phyloP scores from a whole-genome alignment of 768 basidiomycete species.

The Auriculariales sp. region DNA sequence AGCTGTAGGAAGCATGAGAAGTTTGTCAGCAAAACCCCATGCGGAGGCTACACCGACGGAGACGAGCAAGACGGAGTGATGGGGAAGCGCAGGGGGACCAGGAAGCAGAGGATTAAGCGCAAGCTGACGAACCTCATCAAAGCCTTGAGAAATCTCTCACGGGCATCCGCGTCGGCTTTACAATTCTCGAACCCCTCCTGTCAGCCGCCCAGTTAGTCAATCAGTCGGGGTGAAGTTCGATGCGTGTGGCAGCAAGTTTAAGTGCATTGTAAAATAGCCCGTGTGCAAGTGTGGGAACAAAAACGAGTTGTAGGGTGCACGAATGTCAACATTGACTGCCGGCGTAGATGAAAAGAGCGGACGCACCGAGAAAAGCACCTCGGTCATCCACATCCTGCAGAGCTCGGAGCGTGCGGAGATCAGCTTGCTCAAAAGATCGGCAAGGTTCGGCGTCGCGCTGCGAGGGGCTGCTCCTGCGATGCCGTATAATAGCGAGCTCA shows the following conservation, averaged over 20 bases:
- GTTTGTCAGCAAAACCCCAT: too few relatives aligned
- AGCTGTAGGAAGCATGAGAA: constrained; percentile 24
- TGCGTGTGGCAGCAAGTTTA: neutral
- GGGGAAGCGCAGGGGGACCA: neutral
- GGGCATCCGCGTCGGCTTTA: constrained; percentile 59
- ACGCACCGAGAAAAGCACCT: constrained; percentile 50
- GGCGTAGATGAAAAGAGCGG: too few relatives aligned
- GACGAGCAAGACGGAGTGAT: constrained; percentile 1
- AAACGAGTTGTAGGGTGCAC: neutral
- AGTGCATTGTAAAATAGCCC: neutral
- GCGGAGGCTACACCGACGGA: too few relatives aligned
- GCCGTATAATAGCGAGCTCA: constrained; percentile 60
- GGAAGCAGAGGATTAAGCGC: neutral
- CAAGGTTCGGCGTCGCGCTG: constrained; percentile 69
- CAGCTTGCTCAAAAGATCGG: constrained; percentile 63
- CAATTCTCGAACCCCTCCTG: constrained; percentile 64
- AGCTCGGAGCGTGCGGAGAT: constrained; percentile 40
- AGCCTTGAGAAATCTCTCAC: constrained; percentile 62
- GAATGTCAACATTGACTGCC: neutral
- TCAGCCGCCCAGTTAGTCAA: neutral
- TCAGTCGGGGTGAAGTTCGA: neutral
- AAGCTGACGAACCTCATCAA: constrained; percentile 39
- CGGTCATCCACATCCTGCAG: constrained; percentile 55
- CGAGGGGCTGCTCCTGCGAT: constrained; percentile 78
- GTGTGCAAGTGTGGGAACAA: neutral